phyloP scores from a whole-genome alignment of 106 monocot genomes.

The Platanthera guangdongensis region DNA sequence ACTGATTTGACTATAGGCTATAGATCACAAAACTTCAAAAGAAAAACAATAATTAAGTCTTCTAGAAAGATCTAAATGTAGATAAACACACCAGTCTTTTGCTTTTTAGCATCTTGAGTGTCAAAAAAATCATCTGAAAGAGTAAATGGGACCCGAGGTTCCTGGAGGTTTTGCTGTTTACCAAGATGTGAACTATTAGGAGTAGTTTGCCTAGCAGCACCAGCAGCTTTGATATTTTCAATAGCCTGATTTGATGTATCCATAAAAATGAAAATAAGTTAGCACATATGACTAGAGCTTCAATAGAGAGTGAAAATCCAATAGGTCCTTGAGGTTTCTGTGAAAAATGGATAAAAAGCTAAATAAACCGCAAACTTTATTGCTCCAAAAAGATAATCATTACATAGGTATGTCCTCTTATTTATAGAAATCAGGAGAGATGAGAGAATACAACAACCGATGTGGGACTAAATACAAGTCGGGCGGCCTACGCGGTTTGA shows the following conservation, averaged over 20 bases:
- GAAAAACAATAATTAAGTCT: neutral
- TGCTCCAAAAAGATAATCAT: no score
- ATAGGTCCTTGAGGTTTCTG: neutral
- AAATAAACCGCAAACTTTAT: no score
- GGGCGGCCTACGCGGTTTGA: no score
- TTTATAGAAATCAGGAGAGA: no score
- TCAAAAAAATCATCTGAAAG: constrained; percentile 71
- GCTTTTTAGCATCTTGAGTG: constrained; percentile 38
- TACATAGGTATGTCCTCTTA: no score
- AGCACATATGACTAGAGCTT: neutral
- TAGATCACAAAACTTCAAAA: neutral
- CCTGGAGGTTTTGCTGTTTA: constrained; percentile 22
- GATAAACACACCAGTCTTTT: constrained; percentile 46
- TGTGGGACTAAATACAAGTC: no score
- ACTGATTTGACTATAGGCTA: neutral
- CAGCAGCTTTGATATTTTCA: constrained; percentile 58
- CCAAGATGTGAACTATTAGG: constrained; percentile 21
- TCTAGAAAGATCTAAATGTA: neutral
- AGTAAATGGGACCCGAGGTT: constrained; percentile 33
- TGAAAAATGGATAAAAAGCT: no score
- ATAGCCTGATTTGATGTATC: constrained; percentile 49
- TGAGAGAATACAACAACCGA: no score
- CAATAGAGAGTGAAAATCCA: neutral
- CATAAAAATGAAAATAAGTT: neutral
- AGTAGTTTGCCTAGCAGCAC: constrained; percentile 34